phyloP scores from a whole-genome alignment of 2,329 filamentous ascomycete species.

The Metarhizium brunneum region DNA sequence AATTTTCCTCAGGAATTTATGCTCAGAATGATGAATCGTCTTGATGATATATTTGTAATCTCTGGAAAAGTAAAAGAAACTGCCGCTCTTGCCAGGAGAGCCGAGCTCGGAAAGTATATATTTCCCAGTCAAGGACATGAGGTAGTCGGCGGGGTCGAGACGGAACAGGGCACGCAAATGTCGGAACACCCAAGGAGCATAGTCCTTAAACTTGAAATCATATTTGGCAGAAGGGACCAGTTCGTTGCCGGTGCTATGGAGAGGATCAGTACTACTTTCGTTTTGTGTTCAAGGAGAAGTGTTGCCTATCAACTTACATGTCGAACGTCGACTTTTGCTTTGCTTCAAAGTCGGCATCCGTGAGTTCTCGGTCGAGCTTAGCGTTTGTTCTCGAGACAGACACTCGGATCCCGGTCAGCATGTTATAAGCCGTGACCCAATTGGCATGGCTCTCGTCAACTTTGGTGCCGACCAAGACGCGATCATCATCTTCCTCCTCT shows the following conservation, averaged over 20 bases:
- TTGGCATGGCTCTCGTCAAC: conserved; percentile 96
- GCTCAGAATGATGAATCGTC: conserved; percentile 93
- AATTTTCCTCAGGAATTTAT: conserved; percentile 77
- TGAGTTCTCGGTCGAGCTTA: conserved; percentile 85
- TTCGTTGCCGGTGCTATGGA: conserved; percentile 77
- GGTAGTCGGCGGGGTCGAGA: conserved; percentile 91
- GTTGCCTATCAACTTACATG: conserved; percentile 54
- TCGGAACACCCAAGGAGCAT: conserved; percentile 98
- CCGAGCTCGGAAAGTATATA: conserved; percentile 97
- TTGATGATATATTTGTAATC: conserved; percentile 99
- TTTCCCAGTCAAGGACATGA: conserved; percentile 96
- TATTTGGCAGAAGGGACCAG: conserved; percentile 97
- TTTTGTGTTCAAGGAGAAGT: background rate
- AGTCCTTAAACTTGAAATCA: conserved; percentile 99
- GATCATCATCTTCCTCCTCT: conserved; percentile 85
- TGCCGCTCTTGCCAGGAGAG: conserved; percentile 94
- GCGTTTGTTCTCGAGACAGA: conserved; percentile 94
- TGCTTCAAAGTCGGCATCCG: conserved; percentile 83
- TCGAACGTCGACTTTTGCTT: conserved; percentile 99
- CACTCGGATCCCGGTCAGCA: conserved; percentile 97
- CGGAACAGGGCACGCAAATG: conserved; percentile 80
- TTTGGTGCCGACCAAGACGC: conserved; percentile 91
- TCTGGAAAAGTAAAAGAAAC: conserved; percentile 98
- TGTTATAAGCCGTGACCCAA: conserved; percentile 97
- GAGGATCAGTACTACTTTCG: background rate